Evolutionary conservation across 1,284 basidiomycete genomes (phyloP), one percentile per base, ranked within the genome.

Genomic region (Ustilago loliicola): DNA sequence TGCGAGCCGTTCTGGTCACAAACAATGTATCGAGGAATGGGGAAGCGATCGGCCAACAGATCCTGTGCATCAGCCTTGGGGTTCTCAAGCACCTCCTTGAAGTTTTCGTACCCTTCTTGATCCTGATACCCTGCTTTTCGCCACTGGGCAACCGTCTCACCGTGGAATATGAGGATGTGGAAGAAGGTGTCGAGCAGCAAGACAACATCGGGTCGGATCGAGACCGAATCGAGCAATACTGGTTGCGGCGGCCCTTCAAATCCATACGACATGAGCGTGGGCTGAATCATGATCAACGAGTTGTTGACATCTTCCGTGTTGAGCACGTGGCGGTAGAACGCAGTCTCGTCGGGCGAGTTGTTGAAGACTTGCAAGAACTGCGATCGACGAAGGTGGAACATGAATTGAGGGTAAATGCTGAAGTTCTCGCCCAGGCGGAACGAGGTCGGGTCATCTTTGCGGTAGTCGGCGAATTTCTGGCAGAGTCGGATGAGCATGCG

Each of bases 331-430:
- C 96, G 95, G 88, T 98, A 98, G 90, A 97, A 99, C 19, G 96
- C 97, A 29, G 96, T 98, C 89, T 99, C 96, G 87, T 99, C 96
- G 7, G 96, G 96, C 89, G 94, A 97, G 89, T 98, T 99, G 89
- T 99, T 99, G 88, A 99, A 99, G 64, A 99, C 96, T 88, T 99
- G 97, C 87, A 99, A 89, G 90, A 99, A 99, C 88, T 99, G 96
- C 89, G 93, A 95, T 86, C 97, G 89, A 67, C 97, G 91, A 72
- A 99, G 88, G 88, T 99, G 97, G 92, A 99, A 99, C 97, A 99
- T 99, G 89, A 99, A 99, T 87, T 99, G 97, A 36, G 97, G 97
- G 88, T 99, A 99, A 84, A 99, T 99, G 87, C 93, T 95, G 88
- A 99, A 99, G 87, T 96, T 96, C 84, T 98, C 95, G 71, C 91